Conservation (phyloP, 768 basidiomycete species). For the Trametes meyenii region DNA sequence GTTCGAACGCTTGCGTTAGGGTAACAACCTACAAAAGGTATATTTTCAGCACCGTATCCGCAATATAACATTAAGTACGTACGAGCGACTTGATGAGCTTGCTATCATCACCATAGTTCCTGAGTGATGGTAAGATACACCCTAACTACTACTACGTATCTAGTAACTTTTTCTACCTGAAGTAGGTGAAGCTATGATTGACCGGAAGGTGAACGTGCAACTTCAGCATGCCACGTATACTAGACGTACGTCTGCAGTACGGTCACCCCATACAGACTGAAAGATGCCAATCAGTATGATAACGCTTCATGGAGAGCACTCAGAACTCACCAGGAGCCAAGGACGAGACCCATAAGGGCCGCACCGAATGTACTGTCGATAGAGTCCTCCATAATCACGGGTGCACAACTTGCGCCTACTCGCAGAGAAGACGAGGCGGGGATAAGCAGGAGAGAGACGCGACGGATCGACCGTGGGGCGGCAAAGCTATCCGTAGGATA, state of each 20-base stretch:
- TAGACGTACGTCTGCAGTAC: constrained; percentile 34
- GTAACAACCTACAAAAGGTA: constrained; percentile 7
- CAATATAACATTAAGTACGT: constrained; percentile 1
- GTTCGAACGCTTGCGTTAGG: constrained; percentile 5
- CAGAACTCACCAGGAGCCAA: constrained; percentile 44
- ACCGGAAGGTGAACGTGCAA: too few relatives aligned
- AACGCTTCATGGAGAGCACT: not conserved
- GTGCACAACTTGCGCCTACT: not conserved
- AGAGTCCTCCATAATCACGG: constrained; percentile 2
- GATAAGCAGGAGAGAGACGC: not conserved
- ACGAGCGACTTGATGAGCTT: constrained; percentile 45
- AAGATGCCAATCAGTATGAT: not conserved
- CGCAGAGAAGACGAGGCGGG: not conserved
- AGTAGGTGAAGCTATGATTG: constrained; percentile 17
- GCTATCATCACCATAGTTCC: constrained; percentile 46
- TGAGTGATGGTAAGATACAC: constrained; percentile 17
- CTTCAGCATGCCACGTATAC: constrained; percentile 36
- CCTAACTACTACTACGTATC: not conserved
- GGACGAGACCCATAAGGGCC: constrained; percentile 48
- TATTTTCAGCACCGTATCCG: not conserved
- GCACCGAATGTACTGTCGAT: constrained; percentile 43
- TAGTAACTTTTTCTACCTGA: constrained; percentile 2
- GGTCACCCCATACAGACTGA: constrained; percentile 51
- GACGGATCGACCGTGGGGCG: not conserved
- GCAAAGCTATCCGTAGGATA: too few relatives aligned